phyloP scores from a whole-genome alignment of 2,329 filamentous ascomycete species.

The Alternaria novae-zelandiae region DNA sequence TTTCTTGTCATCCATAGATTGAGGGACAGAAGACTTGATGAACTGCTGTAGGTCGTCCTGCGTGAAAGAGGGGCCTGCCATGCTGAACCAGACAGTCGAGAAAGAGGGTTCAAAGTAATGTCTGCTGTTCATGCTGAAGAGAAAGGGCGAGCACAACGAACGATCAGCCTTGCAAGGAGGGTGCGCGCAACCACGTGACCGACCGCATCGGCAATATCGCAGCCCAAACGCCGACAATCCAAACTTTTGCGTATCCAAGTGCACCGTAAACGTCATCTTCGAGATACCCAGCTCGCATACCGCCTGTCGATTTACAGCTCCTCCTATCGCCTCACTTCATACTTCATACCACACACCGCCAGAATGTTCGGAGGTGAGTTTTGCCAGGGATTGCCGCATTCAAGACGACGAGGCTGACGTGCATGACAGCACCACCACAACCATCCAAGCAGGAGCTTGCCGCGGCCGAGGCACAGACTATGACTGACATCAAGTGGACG shows the following conservation, averaged over 20 bases:
- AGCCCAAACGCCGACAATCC: slow-evolving; percentile 9
- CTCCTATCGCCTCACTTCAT: not conserved
- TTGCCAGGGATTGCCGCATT: not conserved
- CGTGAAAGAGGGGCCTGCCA: not conserved
- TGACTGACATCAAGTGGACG: slow-evolving; percentile 70
- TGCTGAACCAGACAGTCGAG: not conserved
- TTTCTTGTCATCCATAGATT: not conserved
- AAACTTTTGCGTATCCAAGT: slow-evolving; percentile 13
- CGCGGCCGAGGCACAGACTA: slow-evolving; percentile 67
- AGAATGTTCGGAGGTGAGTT: slow-evolving; percentile 63
- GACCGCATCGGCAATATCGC: not conserved
- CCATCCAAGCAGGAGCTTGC: slow-evolving; percentile 73
- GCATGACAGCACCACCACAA: slow-evolving; percentile 67
- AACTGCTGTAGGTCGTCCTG: not conserved
- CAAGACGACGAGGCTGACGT: slow-evolving; percentile 9
- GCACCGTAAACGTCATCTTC: slow-evolving; percentile 8
- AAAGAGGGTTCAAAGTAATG: not conserved
- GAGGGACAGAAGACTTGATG: not conserved
- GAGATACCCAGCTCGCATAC: slow-evolving; percentile 2
- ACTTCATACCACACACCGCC: not conserved
- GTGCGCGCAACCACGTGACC: slow-evolving; percentile 6
- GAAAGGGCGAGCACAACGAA: not conserved
- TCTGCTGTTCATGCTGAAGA: not conserved
- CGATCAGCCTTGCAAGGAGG: not conserved
- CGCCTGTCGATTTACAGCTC: slow-evolving; percentile 4